These are phyloP conservation scores for Agaricus subrufescens DNA, from an alignment of 768 basidiomycete genomes.

Conservation along the genomic window DNA sequence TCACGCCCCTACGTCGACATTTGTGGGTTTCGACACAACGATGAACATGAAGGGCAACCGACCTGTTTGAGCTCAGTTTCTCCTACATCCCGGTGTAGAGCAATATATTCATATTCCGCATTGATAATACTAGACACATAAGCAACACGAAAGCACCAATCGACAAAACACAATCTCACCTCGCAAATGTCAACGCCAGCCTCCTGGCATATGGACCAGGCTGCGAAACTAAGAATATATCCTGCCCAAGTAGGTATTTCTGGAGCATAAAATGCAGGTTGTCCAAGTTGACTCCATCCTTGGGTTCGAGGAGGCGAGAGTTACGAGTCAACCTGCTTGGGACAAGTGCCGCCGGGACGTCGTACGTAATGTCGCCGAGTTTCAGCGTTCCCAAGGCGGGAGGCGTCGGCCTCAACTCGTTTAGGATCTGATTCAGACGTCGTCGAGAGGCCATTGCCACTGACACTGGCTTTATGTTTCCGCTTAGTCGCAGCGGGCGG, in stretches of 20 bases:
- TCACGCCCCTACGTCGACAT: conserved; percentile 42
- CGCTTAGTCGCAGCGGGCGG: conserved; percentile 4
- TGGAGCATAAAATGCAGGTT: conserved; percentile 64
- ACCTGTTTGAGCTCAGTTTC: conserved; percentile 70
- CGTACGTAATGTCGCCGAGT: conserved; percentile 52
- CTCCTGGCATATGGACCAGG: conserved; percentile 65
- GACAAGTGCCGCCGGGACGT: conserved; percentile 42
- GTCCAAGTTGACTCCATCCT: conserved; percentile 48
- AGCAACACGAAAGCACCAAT: background rate
- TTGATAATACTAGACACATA: conserved; percentile 45
- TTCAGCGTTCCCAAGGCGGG: conserved; percentile 48
- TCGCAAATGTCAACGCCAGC: conserved; percentile 60
- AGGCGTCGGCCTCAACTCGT: conserved; percentile 35
- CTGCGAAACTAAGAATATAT: conserved; percentile 61
- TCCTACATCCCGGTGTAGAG: conserved; percentile 64
- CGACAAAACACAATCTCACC: conserved; percentile 23
- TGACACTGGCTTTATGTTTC: background rate
- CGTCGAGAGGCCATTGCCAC: conserved; percentile 32
- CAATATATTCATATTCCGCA: conserved; percentile 64
- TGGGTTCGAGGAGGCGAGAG: conserved; percentile 41
- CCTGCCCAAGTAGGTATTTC: conserved; percentile 64
- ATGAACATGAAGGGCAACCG: conserved; percentile 1
- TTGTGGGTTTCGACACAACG: background rate
- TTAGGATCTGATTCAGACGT: conserved; percentile 46
- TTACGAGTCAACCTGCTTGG: conserved; percentile 47